Percentiles rank a stretch among this genome's conserved stretches.
These are phyloP conservation scores for Pyricularia grisea DNA, from an alignment of 2,329 filamentous ascomycete species.

Conservation along the genomic window DNA sequence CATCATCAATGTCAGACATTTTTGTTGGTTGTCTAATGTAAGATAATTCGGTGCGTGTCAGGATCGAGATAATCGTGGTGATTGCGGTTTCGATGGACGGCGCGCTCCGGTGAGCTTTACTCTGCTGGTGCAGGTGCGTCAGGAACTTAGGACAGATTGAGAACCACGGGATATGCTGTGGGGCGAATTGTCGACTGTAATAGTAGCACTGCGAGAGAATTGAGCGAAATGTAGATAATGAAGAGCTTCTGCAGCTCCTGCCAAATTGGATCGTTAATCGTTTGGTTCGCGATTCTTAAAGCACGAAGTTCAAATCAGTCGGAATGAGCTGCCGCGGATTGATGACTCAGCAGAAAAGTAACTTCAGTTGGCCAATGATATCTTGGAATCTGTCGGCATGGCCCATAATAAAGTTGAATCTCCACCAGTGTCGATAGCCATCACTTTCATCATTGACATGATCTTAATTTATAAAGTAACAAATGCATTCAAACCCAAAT, in stretches of 20 bases:
- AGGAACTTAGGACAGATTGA: background rate
- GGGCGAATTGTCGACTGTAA: background rate
- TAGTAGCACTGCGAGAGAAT: background rate
- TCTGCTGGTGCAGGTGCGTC: background rate
- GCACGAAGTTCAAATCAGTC: background rate
- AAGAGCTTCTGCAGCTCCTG: background rate
- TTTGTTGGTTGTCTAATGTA: conserved; percentile 14
- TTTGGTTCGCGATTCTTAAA: background rate
- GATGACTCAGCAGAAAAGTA: background rate
- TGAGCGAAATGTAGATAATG: background rate
- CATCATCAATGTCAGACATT: conserved; percentile 92
- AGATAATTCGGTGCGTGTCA: background rate
- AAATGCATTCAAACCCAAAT: background rate
- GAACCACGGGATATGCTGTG: background rate
- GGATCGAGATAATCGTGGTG: background rate
- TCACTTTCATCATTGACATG: background rate
- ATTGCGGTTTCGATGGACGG: background rate
- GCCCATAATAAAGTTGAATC: background rate
- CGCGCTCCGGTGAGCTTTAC: background rate
- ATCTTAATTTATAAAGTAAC: background rate
- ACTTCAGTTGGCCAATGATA: background rate
- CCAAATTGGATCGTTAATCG: background rate
- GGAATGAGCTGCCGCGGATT: background rate
- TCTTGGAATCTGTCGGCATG: background rate
- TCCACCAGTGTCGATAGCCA: background rate